A percentile compares a stretch with the other conserved stretches of the same genome.
Evolutionary conservation across 768 basidiomycete genomes (phyloP).

Genomic region (Calocybe gangraenosa): DNA sequence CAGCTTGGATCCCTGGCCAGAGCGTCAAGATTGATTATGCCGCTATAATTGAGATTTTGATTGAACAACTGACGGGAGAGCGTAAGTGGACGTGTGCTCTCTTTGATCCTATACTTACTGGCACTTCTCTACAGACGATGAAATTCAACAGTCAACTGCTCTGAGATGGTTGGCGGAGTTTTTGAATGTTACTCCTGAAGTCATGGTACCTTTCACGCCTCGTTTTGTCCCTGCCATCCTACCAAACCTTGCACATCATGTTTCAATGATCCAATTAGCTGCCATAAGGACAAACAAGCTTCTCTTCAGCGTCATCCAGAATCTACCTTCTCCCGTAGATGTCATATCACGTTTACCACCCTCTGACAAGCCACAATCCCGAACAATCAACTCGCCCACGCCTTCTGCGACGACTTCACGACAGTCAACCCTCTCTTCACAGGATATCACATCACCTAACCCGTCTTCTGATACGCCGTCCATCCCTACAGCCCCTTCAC

Average conservation of each 20-base stretch:
- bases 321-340: conserved; percentile 71
- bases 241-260: conserved; percentile 92
- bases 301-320: conserved; percentile 81
- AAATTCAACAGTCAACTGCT: conserved; percentile 93
- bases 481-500: conserved; percentile 17
- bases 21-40: conserved; percentile 89
- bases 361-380: conserved; percentile 30
- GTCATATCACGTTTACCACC: conserved; percentile 23
- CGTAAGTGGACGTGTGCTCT: conserved; percentile 46
- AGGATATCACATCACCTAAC: conserved; percentile 50
- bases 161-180: conserved; percentile 92
- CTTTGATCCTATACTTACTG: conserved; percentile 3
- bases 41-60: conserved; percentile 89
- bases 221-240: conserved; percentile 90
- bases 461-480: conserved; percentile 26
- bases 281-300: conserved; percentile 85
- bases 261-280: conserved; percentile 80
- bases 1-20: conserved; percentile 91
- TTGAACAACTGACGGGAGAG: conserved; percentile 79
- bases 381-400: conserved; percentile 53
- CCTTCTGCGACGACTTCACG: conserved; percentile 45
- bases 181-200: conserved; percentile 80
- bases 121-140: conserved; percentile 61
- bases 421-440: conserved; percentile 44
- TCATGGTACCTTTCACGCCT: conserved; percentile 93